Percentiles rank a stretch among this genome's conserved stretches.
Evolutionary conservation across 192 early-diverging fungal genomes (phyloP).

Genomic region (Chytriomyces sp.): DNA sequence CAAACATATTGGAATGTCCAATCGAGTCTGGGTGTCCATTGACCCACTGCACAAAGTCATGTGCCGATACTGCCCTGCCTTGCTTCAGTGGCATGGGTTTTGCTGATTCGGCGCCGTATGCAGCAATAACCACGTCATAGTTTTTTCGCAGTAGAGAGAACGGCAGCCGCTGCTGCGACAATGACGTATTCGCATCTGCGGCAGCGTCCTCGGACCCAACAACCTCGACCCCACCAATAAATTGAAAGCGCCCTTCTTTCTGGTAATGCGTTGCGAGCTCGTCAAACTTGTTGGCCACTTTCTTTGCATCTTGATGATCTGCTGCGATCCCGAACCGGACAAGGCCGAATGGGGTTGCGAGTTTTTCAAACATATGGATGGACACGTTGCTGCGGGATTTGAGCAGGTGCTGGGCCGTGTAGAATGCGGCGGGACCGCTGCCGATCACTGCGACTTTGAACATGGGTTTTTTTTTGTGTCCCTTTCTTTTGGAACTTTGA

Average conservation of each 20-base stretch:
- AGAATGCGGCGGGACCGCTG: conserved; percentile 78
- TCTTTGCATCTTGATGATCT: conserved; percentile 98
- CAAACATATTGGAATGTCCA: conserved; percentile 53
- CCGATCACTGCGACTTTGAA: conserved; percentile 39
- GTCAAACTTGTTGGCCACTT: conserved; percentile 86
- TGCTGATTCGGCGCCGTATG: conserved; percentile 86
- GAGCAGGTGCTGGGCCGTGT: conserved; percentile 83
- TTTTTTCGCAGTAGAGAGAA: conserved; percentile 52
- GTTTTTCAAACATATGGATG: conserved; percentile 85
- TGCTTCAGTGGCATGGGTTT: conserved; percentile 72
- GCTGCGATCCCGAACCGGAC: conserved; percentile 95
- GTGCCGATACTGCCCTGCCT: conserved; percentile 66
- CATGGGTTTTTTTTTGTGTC: not conserved
- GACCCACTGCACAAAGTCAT: conserved; percentile 94
- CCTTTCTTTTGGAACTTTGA: not conserved
- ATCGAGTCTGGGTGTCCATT: conserved; percentile 78
- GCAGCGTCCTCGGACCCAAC: conserved; percentile 61
- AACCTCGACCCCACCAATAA: conserved; percentile 71
- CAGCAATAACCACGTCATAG: conserved; percentile 80
- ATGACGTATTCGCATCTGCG: conserved; percentile 10
- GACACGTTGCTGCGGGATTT: conserved; percentile 47
- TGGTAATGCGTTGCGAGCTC: conserved; percentile 57
- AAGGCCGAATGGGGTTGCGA: conserved; percentile 87
- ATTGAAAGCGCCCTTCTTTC: conserved; percentile 69
- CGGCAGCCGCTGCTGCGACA: not conserved